Conservation (phyloP, 1,284 basidiomycete genomes). For the Pterulicium gracile region DNA sequence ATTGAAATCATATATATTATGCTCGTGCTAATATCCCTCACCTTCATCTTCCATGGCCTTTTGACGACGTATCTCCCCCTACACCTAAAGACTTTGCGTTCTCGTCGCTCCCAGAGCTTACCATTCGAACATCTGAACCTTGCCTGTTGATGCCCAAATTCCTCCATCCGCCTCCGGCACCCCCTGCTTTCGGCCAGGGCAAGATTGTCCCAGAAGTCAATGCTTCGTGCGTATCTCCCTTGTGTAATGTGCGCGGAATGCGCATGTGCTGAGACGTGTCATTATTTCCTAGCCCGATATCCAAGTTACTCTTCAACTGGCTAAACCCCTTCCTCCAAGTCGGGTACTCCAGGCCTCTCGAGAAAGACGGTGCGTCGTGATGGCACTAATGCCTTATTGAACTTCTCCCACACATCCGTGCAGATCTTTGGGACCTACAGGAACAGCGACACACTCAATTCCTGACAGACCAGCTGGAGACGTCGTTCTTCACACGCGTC, state of each 20-base stretch:
- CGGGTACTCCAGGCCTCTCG: slow-evolving; percentile 29
- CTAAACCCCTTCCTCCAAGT: slow-evolving; percentile 26
- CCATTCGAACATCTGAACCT: no score
- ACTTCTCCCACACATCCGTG: background rate
- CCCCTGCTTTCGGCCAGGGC: slow-evolving; percentile 11
- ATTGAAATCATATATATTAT: no score
- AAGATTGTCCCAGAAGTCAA: slow-evolving; percentile 15
- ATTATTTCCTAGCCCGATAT: slow-evolving; percentile 18
- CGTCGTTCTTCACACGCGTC: slow-evolving; percentile 23
- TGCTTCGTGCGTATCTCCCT: slow-evolving; percentile 13
- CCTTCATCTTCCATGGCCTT: no score
- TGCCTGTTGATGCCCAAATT: slow-evolving; percentile 8
- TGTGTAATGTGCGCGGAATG: background rate
- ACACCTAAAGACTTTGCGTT: no score
- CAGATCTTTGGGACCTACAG: slow-evolving; percentile 28
- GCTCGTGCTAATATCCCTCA: no score
- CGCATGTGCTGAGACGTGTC: background rate
- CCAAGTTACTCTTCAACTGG: slow-evolving; percentile 28
- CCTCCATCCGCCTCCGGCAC: slow-evolving; percentile 13
- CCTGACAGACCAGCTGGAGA: slow-evolving; percentile 20
- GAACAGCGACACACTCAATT: slow-evolving; percentile 15
- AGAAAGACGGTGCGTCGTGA: slow-evolving; percentile 25
- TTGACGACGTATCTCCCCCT: no score
- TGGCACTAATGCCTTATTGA: background rate
- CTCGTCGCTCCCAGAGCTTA: no score